Conservation (phyloP, 2,329 filamentous ascomycete genomes). For the Sarocladium strictum region DNA sequence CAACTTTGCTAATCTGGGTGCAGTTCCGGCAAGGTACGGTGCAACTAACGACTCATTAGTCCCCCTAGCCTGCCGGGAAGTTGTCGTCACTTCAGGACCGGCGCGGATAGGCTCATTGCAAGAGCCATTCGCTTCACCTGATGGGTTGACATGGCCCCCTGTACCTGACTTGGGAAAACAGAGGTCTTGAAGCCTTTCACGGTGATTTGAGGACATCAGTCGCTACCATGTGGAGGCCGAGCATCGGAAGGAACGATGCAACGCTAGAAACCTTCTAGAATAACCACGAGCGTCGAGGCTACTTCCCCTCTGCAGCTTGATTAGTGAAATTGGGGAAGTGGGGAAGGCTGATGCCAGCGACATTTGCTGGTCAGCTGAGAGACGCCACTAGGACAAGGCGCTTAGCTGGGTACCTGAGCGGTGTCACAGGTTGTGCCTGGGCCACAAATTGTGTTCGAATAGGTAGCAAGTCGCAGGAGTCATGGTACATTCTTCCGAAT, state of each 20-base stretch:
- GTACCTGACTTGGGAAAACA: not conserved
- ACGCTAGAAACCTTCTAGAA: conserved; percentile 7
- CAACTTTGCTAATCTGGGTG: too few species aligned
- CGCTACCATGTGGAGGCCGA: not conserved
- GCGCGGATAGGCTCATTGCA: too few species aligned
- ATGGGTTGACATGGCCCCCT: not conserved
- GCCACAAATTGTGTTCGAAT: not conserved
- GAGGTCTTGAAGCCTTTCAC: too few species aligned
- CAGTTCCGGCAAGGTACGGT: too few species aligned
- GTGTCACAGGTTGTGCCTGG: not conserved
- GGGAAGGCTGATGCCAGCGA: not conserved
- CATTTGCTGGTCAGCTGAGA: conserved; percentile 9
- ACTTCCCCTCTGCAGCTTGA: not conserved
- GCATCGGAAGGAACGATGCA: not conserved
- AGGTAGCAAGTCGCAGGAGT: too few species aligned
- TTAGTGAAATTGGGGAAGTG: not conserved
- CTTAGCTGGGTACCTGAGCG: not conserved
- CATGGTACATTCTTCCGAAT: too few species aligned
- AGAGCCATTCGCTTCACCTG: too few species aligned
- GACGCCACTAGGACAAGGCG: not conserved
- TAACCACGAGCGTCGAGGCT: too few species aligned
- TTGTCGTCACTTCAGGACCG: not conserved
- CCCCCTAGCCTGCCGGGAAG: not conserved
- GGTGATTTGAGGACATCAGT: too few species aligned
- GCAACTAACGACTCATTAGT: not conserved